Percentiles rank a stretch among this genome's conserved stretches.
phyloP scores from a whole-genome alignment of 441 rosid species.

The Croton setiger region DNA sequence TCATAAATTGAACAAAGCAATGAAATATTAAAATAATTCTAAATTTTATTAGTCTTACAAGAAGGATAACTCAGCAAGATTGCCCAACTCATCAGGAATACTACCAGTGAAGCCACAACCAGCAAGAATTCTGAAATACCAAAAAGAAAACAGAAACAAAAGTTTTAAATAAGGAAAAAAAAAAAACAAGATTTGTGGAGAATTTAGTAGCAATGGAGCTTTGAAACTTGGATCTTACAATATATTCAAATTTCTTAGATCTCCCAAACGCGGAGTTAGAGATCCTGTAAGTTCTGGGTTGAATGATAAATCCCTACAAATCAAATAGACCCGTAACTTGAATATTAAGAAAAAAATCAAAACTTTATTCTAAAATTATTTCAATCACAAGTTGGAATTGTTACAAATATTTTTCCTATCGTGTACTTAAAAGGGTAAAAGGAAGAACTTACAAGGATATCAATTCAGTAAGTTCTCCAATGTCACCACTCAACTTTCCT shows the following conservation, averaged over 20 bases:
- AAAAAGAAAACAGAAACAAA: slow-evolving; percentile 16
- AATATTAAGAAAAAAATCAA: background rate
- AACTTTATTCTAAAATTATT: background rate
- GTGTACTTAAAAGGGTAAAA: background rate
- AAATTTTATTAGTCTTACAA: slow-evolving; percentile 45
- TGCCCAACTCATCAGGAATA: slow-evolving; percentile 77
- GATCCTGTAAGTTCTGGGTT: slow-evolving; percentile 71
- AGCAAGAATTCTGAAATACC: slow-evolving; percentile 62
- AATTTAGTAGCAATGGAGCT: background rate
- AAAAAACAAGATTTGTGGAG: background rate
- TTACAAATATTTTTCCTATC: background rate
- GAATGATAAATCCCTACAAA: slow-evolving; percentile 81
- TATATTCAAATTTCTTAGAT: slow-evolving; percentile 63
- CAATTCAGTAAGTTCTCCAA: slow-evolving; percentile 73
- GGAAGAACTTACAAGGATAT: slow-evolving; percentile 69
- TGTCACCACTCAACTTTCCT: slow-evolving; percentile 81
- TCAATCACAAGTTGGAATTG: background rate
- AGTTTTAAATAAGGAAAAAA: background rate
- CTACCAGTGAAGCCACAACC: slow-evolving; percentile 80
- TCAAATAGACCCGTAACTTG: slow-evolving; percentile 13
- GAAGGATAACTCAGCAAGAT: slow-evolving; percentile 76
- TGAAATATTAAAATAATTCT: background rate
- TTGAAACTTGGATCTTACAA: slow-evolving; percentile 42
- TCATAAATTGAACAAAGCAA: background rate
- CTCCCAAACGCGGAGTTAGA: slow-evolving; percentile 70